phyloP scores from a whole-genome alignment of 129 eudicot species.

The Saposhnikovia divaricata region DNA sequence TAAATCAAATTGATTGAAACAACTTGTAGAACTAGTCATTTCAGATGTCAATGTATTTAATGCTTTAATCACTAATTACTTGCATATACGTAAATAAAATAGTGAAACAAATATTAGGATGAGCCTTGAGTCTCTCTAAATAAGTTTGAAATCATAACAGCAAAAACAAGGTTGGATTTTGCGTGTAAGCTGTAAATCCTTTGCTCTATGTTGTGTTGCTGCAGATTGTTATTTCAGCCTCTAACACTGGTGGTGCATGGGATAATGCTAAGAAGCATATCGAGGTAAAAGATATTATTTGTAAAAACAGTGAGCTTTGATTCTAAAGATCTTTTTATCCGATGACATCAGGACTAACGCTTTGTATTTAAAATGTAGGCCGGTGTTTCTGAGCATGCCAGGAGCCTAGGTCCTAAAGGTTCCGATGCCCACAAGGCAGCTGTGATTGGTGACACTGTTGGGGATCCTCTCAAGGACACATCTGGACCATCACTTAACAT shows the following conservation, averaged over 20 bases:
- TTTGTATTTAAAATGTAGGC: slow-evolving; percentile 38
- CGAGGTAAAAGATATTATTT: not conserved
- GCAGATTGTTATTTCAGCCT: slow-evolving; percentile 95
- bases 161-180: not conserved
- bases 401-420: slow-evolving; percentile 80
- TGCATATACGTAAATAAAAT: not conserved
- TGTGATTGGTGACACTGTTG: slow-evolving; percentile 85
- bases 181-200: not conserved
- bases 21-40: not conserved
- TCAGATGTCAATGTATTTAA: not conserved
- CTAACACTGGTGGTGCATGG: slow-evolving; percentile 99
- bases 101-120: not conserved
- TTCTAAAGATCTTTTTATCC: not conserved
- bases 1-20: not conserved
- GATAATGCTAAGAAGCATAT: slow-evolving; percentile 48
- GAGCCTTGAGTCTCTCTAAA: not conserved
- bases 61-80: not conserved
- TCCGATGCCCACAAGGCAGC: slow-evolving; percentile 94
- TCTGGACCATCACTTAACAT: slow-evolving; percentile 93
- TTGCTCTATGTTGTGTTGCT: not conserved
- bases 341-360: not conserved
- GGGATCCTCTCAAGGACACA: slow-evolving; percentile 93
- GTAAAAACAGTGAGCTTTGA: not conserved
- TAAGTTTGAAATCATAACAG: not conserved
- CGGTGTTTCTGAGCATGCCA: slow-evolving; percentile 82